Conservation (phyloP, 2,329 filamentous ascomycete species). For the Rutstroemia sp. region DNA sequence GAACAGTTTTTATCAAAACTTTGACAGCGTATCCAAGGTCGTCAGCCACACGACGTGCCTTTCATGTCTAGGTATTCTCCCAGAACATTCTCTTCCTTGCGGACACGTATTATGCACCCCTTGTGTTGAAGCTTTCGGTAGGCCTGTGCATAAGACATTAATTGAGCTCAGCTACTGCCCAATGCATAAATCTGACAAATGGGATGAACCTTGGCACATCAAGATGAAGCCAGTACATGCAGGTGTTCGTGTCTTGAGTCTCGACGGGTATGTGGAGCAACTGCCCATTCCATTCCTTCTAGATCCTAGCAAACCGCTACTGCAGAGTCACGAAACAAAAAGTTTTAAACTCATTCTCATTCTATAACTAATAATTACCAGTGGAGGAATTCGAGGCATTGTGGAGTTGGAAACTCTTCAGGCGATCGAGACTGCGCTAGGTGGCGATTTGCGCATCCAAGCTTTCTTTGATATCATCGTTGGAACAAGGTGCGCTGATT, state of each 20-base stretch:
- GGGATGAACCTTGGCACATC: conserved; percentile 1
- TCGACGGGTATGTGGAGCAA: conserved; percentile 7
- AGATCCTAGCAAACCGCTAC: too few relatives aligned
- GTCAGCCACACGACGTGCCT: conserved; percentile 26
- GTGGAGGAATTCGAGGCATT: conserved; percentile 11
- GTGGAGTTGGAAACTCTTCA: conserved; percentile 9
- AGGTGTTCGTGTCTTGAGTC: conserved; percentile 7
- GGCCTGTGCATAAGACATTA: not conserved
- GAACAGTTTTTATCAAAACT: conserved; percentile 31
- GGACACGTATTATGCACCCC: conserved; percentile 12
- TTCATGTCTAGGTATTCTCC: conserved; percentile 8
- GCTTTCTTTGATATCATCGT: conserved; percentile 15
- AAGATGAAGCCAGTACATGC: conserved; percentile 6
- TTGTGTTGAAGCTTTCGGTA: conserved; percentile 8
- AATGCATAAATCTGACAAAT: not conserved
- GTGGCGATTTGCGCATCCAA: conserved; percentile 7
- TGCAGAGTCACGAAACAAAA: too few relatives aligned
- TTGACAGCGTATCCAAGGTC: conserved; percentile 17
- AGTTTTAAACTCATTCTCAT: too few relatives aligned
- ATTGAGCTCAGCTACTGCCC: conserved; percentile 1
- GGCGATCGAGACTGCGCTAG: conserved; percentile 5
- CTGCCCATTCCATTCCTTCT: not conserved
- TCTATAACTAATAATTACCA: not conserved
- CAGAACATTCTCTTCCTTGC: conserved; percentile 13
- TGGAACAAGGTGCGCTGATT: conserved; percentile 8